Evolutionary conservation across 2,329 filamentous ascomycete species (phyloP), one percentile per base, ranked within the genome.

Genomic region (Pyrenophora teres): DNA sequence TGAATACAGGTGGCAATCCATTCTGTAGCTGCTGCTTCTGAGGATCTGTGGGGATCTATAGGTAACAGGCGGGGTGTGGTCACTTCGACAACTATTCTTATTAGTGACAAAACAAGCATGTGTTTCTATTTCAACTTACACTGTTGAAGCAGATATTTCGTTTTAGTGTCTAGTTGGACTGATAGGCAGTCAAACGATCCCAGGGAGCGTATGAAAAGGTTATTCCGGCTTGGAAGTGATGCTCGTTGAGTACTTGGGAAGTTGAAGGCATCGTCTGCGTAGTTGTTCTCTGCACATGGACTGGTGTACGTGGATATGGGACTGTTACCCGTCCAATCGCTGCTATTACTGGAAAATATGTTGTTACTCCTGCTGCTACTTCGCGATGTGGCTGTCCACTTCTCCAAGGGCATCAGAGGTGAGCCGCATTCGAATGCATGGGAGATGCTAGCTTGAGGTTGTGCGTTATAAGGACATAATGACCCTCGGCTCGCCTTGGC

Each of bases 1-100:
- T 54, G 46, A 6, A 73, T 52, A 19, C 61, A 62, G 7, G 41
- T 52, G 15, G 58, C 42, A n/a, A 72, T 48, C 68, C 68, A 73
- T 25, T 63, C 39, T 16, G 57, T 60, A 4, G 59, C 64, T n/a
- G 55, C 49, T 36, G 19, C 35, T 18, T 53, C 55, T 1, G 68
- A 68, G 9, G 49, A 43, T 19, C 58, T 52, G 41, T 64, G 59
- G 2, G 56, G 46, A 46, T 72, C 69, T 31, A 72, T 38, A 7
- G 69, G 68, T 50, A 72, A 51, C 4, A 71, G 50, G 12, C 49
- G 52, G 16, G 62, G 60, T 23, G 59, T 53, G 16, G 63, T 59
- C 10, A 51, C 47, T 39, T 55, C 48, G 18, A 66, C 50, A 40
- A 68, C 68, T 72, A 43, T 15, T 40, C 54, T 50, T 32, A 21